Evolutionary conservation across 352 stramenopile genomes (phyloP).

Genomic region (Phytophthora boehmeriae): DNA sequence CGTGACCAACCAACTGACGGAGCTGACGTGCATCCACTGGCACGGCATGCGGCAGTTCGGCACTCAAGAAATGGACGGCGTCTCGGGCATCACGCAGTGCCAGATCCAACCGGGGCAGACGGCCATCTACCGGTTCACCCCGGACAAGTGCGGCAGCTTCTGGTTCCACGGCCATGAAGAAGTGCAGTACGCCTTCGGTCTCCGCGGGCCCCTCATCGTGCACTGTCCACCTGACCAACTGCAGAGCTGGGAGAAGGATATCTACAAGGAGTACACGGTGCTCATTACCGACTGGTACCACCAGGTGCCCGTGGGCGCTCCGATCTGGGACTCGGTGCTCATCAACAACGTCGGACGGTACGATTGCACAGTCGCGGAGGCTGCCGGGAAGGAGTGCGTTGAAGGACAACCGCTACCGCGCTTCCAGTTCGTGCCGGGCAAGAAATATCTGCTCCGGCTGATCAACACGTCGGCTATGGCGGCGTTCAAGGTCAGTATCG

Average conservation of each 20-base stretch:
- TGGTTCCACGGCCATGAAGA: conserved; percentile 56
- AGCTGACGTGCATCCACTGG: conserved; percentile 55
- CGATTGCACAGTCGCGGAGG: conserved; percentile 41
- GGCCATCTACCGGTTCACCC: conserved; percentile 49
- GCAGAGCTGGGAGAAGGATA: conserved; percentile 39
- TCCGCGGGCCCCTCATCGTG: conserved; percentile 49
- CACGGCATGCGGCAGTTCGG: conserved; percentile 46
- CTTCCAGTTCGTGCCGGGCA: conserved; percentile 36
- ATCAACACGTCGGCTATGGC: conserved; percentile 52
- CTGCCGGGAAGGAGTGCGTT: conserved; percentile 28
- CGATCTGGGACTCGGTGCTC: conserved; percentile 48
- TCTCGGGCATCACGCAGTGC: conserved; percentile 55
- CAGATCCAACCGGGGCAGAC: conserved; percentile 43
- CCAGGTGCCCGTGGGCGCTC: conserved; percentile 31
- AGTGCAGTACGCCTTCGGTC: conserved; percentile 47
- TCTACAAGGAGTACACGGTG: conserved; percentile 45
- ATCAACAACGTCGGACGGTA: conserved; percentile 52
- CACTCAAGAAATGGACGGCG: conserved; percentile 51
- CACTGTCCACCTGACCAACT: conserved; percentile 28
- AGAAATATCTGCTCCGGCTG: conserved; percentile 45
- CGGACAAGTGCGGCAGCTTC: conserved; percentile 49
- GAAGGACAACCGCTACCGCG: conserved; percentile 23
- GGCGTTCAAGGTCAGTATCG: conserved; percentile 52
- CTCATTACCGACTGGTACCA: conserved; percentile 53
- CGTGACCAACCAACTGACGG: conserved; percentile 46